Base-by-base conservation (phyloP, 768 basidiomycete species). In the Clitopilus passeckerianus region DNA sequence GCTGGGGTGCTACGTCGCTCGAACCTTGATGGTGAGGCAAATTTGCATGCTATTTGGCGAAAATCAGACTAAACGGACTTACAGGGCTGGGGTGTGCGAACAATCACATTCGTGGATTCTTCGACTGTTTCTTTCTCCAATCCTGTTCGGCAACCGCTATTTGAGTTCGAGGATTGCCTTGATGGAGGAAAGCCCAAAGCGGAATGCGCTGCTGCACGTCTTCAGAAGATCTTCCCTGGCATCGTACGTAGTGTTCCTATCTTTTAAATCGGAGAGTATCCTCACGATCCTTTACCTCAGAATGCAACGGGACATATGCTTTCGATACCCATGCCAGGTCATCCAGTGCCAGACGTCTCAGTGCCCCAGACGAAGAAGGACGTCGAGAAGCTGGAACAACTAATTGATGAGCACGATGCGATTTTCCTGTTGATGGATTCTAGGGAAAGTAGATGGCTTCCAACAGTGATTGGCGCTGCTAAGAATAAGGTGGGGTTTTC, bases 341-440 rank as follows among this genome's bases (percentile, higher is more conserved):
- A 99, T 68, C 96, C 95, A 0, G 81, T 98, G 58, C 73, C 71
- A 15, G 77, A 79, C 0, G 73, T 75, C 0, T 80, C 79, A 0
- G 69, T 86, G 5, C 80, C 78, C 1, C 82, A 87, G 65, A 78
- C 83, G 0, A 80, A 83, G 67, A 77, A 78, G n/a, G 88, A 93
- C 63, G 86, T 98, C 0, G 73, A 74, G 33, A 76, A 78, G 64
- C 81, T 99, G 8, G 93, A 95, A 66, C 70, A 78, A 23, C 81
- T 98, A 15, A 80, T 98, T 59, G 87, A 90, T 30, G 77, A 80
- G 16, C 96, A 99, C 67, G 97, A 99, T 67, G 95, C 80, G 0
- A 80, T 98, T 2, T 98, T 95, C 72, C 77, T 98, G 33, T 78
- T 98, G 22, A 98, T 98, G 97, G 97, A 98, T 70, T 98, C 95